Evolutionary conservation across 2,329 filamentous ascomycete species (phyloP), one percentile per base, ranked within the genome.

Genomic region (Hortaea werneckii): DNA sequence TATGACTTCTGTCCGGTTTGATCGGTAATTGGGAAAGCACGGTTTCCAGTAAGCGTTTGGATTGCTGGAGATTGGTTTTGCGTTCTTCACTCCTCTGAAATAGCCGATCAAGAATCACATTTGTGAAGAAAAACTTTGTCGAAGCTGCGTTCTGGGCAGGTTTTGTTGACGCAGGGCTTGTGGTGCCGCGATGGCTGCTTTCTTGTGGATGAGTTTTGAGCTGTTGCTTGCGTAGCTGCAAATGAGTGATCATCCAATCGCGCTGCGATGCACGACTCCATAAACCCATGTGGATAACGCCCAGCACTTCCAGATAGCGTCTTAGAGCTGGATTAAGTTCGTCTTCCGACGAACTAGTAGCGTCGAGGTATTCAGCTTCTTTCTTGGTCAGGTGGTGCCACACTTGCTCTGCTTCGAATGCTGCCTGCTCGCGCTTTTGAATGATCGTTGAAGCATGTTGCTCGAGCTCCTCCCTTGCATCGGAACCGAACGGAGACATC

Each of bases 231-330:
- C 48, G 49, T 42, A 52, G 52, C 27, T 50, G 46, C n/a, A 53
- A 47, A 42, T 56, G 52, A 26, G 49, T 48, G 35, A 56, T 55
- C 43, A 53, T 54, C 52, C 54, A 55, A 38, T 55, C 53, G 7
- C 50, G 41, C 6, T 41, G 34, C 10, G 45, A 48, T 11, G 51
- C 50, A 9, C 48, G 42, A 4, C 38, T 9, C 51, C 53, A 56
- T 6, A 51, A 34, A 9, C 53, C 47, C 27, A 28, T 37, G 37
- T 55, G 54, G 3, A 53, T 37, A 11, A 44, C 43, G 29, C 49
- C 48, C 32, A 56, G 40, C 12, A 45, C 29, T 41, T 54, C 44
- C 27, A 52, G 11, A 34, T 38, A 8, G 29, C 40, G 20, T 8
- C 41, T 11, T 28, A 20, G 20, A 8, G 12, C 29, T 7, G 37